Conservation (phyloP, 2,329 filamentous ascomycete genomes). For the Blumeriella jaapii region DNA sequence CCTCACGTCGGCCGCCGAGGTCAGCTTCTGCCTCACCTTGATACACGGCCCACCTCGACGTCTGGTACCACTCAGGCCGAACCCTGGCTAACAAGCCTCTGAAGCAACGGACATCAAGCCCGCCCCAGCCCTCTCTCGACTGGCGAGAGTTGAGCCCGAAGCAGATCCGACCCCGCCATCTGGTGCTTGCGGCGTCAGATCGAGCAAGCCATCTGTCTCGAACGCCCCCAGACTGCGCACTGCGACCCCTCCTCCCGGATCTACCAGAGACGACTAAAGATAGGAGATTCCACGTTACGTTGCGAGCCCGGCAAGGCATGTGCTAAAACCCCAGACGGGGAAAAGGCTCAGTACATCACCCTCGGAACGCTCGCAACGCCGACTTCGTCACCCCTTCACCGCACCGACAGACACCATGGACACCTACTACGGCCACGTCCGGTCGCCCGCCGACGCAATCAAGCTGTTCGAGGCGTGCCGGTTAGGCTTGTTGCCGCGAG, state of each 20-base stretch:
- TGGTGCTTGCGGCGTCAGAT: constrained; percentile 4
- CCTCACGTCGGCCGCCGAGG: background rate
- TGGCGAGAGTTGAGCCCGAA: constrained; percentile 14
- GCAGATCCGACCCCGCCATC: constrained; percentile 7
- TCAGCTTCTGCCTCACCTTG: constrained; percentile 22
- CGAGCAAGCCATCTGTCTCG: constrained; percentile 15
- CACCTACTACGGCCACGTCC: constrained; percentile 90
- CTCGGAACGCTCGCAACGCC: constrained; percentile 1
- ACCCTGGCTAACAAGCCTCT: constrained; percentile 21
- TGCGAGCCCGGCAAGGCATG: background rate
- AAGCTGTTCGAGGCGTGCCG: constrained; percentile 97
- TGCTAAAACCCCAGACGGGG: constrained; percentile 2
- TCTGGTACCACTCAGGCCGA: constrained; percentile 11
- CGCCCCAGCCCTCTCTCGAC: constrained; percentile 18
- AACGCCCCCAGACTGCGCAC: constrained; percentile 15
- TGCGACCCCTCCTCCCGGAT: constrained; percentile 6
- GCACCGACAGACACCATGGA: constrained; percentile 53
- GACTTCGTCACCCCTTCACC: constrained; percentile 8
- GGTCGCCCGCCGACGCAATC: constrained; percentile 93
- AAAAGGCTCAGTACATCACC: constrained; percentile 1
- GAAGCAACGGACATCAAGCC: constrained; percentile 21
- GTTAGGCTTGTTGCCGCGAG: constrained; percentile 76
- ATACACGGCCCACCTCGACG: constrained; percentile 22
- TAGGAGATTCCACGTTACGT: background rate
- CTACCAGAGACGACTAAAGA: constrained; percentile 3